phyloP scores from a whole-genome alignment of 2,329 filamentous ascomycete species.

The Herpomyces periplanetae region DNA sequence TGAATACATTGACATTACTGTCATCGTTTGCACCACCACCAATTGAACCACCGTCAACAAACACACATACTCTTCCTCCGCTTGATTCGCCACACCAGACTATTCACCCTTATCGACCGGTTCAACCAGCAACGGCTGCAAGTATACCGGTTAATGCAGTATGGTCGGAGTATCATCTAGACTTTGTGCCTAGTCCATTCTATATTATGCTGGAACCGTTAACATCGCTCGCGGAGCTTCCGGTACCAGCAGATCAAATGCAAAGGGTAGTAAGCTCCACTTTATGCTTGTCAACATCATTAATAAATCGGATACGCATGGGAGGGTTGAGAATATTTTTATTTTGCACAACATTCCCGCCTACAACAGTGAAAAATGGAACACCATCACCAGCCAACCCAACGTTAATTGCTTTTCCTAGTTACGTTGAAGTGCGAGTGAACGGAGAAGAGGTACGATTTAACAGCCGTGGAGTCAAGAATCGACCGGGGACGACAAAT shows the following conservation, averaged over 20 bases:
- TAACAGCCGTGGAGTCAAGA: constrained; percentile 80
- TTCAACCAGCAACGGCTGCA: too few relatives aligned
- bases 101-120: too few relatives aligned
- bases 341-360: constrained; percentile 6
- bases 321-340: constrained; percentile 5
- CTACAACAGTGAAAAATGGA: constrained; percentile 15
- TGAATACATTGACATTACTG: neutral
- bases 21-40: neutral
- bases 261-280: constrained; percentile 18
- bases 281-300: constrained; percentile 1
- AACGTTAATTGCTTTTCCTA: constrained; percentile 45
- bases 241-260: too few relatives aligned
- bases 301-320: constrained; percentile 1
- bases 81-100: too few relatives aligned
- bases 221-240: constrained; percentile 22
- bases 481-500: constrained; percentile 70
- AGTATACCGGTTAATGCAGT: too few relatives aligned
- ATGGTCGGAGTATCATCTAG: constrained; percentile 10
- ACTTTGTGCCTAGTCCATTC: constrained; percentile 46
- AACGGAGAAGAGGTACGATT: constrained; percentile 59
- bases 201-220: constrained; percentile 27
- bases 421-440: constrained; percentile 65
- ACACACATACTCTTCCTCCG: constrained; percentile 1
- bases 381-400: constrained; percentile 14
- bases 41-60: constrained; percentile 1